A percentile compares a stretch with the other conserved stretches of the same genome.
phyloP scores from a whole-genome alignment of 2,329 filamentous ascomycete species.

The Claviceps capensis region DNA sequence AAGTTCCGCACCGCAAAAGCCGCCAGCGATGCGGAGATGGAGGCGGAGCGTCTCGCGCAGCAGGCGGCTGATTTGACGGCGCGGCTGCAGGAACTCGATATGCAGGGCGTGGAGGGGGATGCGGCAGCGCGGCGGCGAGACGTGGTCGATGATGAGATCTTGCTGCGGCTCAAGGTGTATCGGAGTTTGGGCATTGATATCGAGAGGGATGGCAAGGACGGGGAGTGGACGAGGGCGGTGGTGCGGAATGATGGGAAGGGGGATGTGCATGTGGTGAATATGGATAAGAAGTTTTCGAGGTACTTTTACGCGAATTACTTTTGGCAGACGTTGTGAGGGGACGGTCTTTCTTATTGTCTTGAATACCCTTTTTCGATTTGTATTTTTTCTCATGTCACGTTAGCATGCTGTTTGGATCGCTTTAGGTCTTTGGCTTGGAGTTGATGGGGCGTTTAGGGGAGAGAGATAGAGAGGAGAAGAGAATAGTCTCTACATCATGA shows the following conservation, averaged over 20 bases:
- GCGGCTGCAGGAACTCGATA: constrained; percentile 67
- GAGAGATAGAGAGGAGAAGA: too few relatives aligned
- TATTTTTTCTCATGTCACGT: neutral
- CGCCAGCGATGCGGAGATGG: constrained; percentile 77
- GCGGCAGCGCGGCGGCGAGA: constrained; percentile 19
- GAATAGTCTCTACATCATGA: neutral
- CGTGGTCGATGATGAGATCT: constrained; percentile 47
- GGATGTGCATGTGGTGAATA: constrained; percentile 87
- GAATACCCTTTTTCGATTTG: neutral
- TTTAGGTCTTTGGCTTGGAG: neutral
- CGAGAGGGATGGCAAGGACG: constrained; percentile 57
- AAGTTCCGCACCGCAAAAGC: constrained; percentile 94
- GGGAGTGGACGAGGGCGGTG: constrained; percentile 74
- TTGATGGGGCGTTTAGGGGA: neutral
- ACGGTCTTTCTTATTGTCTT: neutral
- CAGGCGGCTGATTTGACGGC: constrained; percentile 64
- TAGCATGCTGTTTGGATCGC: neutral
- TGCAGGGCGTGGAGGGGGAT: constrained; percentile 70
- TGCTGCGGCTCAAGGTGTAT: constrained; percentile 78
- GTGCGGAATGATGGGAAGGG: constrained; percentile 76
- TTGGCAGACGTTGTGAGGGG: constrained; percentile 65
- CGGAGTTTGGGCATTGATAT: constrained; percentile 82
- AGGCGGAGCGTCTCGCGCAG: constrained; percentile 78
- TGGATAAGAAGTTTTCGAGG: constrained; percentile 81
- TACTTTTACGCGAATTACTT: constrained; percentile 95